These are phyloP conservation scores for Pugionium cornutum DNA, from an alignment of 345 rosid species.

Conservation along the genomic window DNA sequence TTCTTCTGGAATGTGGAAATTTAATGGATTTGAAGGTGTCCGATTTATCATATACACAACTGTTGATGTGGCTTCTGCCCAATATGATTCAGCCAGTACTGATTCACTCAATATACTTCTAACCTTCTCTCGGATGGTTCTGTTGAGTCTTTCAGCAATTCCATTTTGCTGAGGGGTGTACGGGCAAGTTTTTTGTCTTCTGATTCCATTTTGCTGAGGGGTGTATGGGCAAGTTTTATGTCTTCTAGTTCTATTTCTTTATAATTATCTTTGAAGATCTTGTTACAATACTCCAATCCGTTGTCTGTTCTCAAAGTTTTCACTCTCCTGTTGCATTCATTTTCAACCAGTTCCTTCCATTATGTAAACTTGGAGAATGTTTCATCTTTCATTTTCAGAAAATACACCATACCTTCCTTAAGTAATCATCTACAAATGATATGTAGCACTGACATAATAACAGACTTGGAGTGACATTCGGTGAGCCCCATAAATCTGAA, in stretches of 20 bases:
- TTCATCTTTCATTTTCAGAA: too few relatives aligned
- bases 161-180: too few relatives aligned
- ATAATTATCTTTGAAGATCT: too few relatives aligned
- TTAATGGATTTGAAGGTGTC: not conserved
- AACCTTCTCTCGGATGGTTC: too few relatives aligned
- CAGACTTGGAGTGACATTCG: not conserved
- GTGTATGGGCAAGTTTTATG: too few relatives aligned
- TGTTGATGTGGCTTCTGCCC: not conserved
- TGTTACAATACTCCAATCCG: not conserved
- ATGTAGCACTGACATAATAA: not conserved
- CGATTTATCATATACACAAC: not conserved
- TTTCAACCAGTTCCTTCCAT: not conserved
- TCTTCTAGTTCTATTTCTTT: not conserved
- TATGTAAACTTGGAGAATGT: not conserved
- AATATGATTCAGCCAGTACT: not conserved
- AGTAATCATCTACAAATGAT: not conserved
- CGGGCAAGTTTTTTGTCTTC: too few relatives aligned
- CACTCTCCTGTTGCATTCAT: not conserved
- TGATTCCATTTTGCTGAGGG: too few relatives aligned
- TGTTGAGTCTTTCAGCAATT: not conserved
- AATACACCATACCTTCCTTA: not conserved
- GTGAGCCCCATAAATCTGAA: too few relatives aligned
- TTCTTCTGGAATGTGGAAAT: not conserved
- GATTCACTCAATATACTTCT: not conserved
- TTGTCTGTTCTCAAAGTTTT: too few relatives aligned